phyloP scores from a whole-genome alignment of 345 rosid genomes.

The Brassica nigra region DNA sequence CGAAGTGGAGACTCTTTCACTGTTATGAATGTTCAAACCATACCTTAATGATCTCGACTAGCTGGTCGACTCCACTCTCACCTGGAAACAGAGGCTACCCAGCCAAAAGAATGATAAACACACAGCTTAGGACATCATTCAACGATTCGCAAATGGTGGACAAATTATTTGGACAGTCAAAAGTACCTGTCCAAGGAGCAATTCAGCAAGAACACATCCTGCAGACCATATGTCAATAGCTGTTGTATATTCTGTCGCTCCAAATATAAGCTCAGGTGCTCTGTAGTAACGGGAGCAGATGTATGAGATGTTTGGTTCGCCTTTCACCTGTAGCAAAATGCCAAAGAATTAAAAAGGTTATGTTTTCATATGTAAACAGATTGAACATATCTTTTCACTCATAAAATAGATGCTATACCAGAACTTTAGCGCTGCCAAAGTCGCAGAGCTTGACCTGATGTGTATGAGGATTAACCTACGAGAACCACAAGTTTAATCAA shows the following conservation, averaged over 20 bases:
- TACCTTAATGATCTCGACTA: conserved; percentile 79
- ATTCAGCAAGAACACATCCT: conserved; percentile 69
- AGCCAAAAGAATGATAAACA: conserved; percentile 25
- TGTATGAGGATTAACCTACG: conserved; percentile 74
- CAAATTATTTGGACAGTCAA: not conserved
- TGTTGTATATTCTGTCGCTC: conserved; percentile 69
- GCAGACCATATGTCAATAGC: conserved; percentile 78
- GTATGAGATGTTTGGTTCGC: conserved; percentile 69
- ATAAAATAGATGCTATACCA: conserved; percentile 48
- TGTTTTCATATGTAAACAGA: conserved; percentile 21
- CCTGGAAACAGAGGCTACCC: conserved; percentile 69
- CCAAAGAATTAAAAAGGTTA: not conserved
- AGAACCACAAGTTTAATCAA: conserved; percentile 27
- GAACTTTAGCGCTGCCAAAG: conserved; percentile 75
- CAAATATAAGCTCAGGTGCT: conserved; percentile 72
- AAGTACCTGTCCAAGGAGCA: conserved; percentile 64
- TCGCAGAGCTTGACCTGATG: conserved; percentile 63
- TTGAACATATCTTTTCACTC: not conserved
- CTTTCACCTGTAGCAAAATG: conserved; percentile 54
- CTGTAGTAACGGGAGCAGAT: conserved; percentile 66
- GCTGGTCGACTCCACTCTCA: conserved; percentile 74
- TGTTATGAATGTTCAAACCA: not conserved
- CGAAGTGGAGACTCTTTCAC: not conserved
- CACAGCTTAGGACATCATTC: conserved; percentile 12
- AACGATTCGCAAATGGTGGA: not conserved